Percentiles rank a stretch among this genome's conserved stretches.
Conservation (phyloP, 192 early-diverging fungal genomes). For the Geosiphon pyriformis region DNA sequence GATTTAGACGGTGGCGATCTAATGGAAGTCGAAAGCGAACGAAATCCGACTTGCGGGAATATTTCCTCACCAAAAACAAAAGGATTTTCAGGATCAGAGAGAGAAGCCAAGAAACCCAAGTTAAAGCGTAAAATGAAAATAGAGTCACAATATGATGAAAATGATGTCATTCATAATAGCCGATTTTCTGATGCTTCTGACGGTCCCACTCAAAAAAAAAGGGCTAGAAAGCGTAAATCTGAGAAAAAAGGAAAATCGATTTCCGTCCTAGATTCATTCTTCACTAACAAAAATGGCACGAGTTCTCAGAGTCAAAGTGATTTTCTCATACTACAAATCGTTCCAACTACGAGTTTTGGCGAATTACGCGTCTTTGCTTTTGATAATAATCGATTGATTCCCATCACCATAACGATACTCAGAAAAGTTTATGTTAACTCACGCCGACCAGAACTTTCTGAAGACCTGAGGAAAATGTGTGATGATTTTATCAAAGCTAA, state of each 20-base stretch:
- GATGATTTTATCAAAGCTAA: slow-evolving; percentile 31
- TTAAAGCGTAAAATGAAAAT: too few relatives aligned
- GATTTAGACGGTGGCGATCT: slow-evolving; percentile 43
- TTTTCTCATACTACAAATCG: slow-evolving; percentile 82
- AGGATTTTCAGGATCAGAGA: neutral
- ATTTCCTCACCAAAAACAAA: neutral
- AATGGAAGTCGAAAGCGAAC: slow-evolving; percentile 28
- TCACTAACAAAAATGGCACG: too few relatives aligned
- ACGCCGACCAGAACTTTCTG: slow-evolving; percentile 40
- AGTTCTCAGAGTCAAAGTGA: too few relatives aligned
- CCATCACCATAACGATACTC: slow-evolving; percentile 70
- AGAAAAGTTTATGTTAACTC: slow-evolving; percentile 78
- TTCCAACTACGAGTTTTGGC: slow-evolving; percentile 76
- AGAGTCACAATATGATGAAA: neutral
- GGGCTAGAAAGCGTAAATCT: slow-evolving; percentile 47
- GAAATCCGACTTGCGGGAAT: slow-evolving; percentile 9
- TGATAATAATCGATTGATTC: slow-evolving; percentile 61
- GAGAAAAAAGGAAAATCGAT: slow-evolving; percentile 53
- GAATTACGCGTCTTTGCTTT: slow-evolving; percentile 86
- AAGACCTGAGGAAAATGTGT: slow-evolving; percentile 25
- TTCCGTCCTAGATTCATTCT: slow-evolving; percentile 41
- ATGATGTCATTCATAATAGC: neutral
- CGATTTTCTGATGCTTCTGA: neutral
- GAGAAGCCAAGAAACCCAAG: slow-evolving; percentile 41
- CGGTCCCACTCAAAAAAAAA: slow-evolving; percentile 53